Conservation (phyloP, 345 rosid species). For the Microcos paniculata region DNA sequence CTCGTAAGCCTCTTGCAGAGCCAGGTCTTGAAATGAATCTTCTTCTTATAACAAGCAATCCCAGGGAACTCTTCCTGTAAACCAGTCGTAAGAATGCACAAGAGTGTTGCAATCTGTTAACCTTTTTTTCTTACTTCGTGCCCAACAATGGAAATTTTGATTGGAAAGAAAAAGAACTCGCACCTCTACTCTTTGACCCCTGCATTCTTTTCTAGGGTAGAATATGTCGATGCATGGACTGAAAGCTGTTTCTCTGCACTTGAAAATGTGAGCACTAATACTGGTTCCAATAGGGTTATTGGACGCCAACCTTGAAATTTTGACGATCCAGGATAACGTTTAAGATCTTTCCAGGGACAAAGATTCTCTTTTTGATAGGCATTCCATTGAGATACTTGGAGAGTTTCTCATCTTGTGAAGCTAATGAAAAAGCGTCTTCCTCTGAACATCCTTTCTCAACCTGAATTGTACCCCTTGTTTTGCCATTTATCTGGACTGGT, state of each 20-base stretch:
- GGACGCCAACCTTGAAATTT: slow-evolving; percentile 48
- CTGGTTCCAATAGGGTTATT: slow-evolving; percentile 2
- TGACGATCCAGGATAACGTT: slow-evolving; percentile 70
- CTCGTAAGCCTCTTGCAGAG: too few species aligned
- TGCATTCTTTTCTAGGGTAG: neutral
- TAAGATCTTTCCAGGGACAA: slow-evolving; percentile 83
- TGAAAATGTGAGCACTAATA: neutral
- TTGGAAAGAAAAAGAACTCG: neutral
- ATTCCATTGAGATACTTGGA: slow-evolving; percentile 60
- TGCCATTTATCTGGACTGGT: slow-evolving; percentile 97
- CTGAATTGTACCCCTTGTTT: slow-evolving; percentile 84
- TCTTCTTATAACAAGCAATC: too few species aligned
- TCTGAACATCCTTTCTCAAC: slow-evolving; percentile 86
- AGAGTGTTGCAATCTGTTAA: too few species aligned
- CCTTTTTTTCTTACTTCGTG: too few species aligned
- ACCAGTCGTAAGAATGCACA: too few species aligned
- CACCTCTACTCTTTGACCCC: neutral
- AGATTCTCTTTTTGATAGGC: slow-evolving; percentile 69
- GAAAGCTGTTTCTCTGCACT: neutral
- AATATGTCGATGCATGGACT: neutral
- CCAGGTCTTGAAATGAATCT: too few species aligned
- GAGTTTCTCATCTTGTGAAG: slow-evolving; percentile 60
- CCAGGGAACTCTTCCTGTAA: too few species aligned
- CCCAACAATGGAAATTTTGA: neutral
- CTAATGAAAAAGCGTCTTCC: slow-evolving; percentile 76